Percentiles rank a stretch among this genome's conserved stretches.
phyloP scores from a whole-genome alignment of 1,284 basidiomycete genomes.

The Earliella scabrosa region DNA sequence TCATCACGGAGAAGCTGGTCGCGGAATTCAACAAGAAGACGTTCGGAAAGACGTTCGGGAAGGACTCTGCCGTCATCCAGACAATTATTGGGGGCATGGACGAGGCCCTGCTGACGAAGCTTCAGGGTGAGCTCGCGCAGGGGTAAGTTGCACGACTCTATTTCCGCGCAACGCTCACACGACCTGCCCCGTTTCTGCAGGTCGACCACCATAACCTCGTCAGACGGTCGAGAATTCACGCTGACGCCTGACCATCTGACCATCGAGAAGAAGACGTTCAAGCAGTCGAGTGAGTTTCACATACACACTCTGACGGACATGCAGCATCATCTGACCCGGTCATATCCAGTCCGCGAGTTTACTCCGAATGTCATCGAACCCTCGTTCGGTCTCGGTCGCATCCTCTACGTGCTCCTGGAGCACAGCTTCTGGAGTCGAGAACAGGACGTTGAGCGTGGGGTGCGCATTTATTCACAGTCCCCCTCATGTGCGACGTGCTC shows the following conservation, averaged over 20 bases:
- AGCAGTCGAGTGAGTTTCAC: conserved; percentile 77
- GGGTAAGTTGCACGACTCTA: conserved; percentile 74
- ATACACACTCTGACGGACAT: conserved; percentile 7
- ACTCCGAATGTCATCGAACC: conserved; percentile 99
- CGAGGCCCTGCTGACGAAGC: conserved; percentile 68
- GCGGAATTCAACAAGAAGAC: conserved; percentile 88
- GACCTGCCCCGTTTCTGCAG: conserved; percentile 37
- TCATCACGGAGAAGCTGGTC: conserved; percentile 74
- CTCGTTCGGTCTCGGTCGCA: conserved; percentile 97
- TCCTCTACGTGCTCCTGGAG: conserved; percentile 93
- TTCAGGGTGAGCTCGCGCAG: conserved; percentile 78
- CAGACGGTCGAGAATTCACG: conserved; percentile 73
- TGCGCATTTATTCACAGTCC: conserved; percentile 47
- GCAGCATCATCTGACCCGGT: conserved; percentile 34
- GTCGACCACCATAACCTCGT: conserved; percentile 49
- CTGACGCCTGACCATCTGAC: conserved; percentile 79
- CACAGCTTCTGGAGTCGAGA: conserved; percentile 97
- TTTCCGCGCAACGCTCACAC: conserved; percentile 20
- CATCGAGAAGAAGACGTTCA: conserved; percentile 87
- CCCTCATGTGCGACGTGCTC: conserved; percentile 24
- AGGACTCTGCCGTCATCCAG: conserved; percentile 79
- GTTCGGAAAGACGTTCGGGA: conserved; percentile 90
- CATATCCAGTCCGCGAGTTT: conserved; percentile 83
- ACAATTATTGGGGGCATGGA: conserved; percentile 72
- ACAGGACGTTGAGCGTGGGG: conserved; percentile 87